A percentile compares a stretch with the other conserved stretches of the same genome.
Conservation (phyloP, 2,329 filamentous ascomycete genomes). For the Basipetospora sp. region DNA sequence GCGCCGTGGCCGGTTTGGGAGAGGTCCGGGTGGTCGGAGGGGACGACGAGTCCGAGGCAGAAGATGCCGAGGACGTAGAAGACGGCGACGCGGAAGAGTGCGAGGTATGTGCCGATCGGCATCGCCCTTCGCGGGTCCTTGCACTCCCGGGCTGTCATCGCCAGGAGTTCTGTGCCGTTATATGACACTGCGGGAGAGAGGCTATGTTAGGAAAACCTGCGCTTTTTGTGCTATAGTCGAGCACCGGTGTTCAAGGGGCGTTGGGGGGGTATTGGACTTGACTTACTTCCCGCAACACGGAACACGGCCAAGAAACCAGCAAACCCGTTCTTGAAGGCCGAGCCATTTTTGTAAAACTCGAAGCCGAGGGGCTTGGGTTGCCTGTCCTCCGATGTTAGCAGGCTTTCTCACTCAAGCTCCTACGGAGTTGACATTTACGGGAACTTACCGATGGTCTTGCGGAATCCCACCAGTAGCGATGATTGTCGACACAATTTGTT, state of each 20-base stretch:
- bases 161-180: conserved; percentile 30
- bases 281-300: conserved; percentile 23
- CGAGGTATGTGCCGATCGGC: conserved; percentile 36
- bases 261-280: neutral
- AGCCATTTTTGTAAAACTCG: conserved; percentile 33
- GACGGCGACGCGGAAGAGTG: conserved; percentile 38
- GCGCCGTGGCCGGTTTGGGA: conserved; percentile 13
- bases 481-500: too few species aligned
- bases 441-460: conserved; percentile 17
- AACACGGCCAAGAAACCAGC: conserved; percentile 29
- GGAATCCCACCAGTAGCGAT: conserved; percentile 35
- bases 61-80: conserved; percentile 39
- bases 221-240: neutral
- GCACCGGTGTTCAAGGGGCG: neutral
- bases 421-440: neutral
- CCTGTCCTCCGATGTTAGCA: neutral
- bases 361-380: conserved; percentile 15
- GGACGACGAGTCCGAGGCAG: conserved; percentile 35
- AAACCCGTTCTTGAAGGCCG: conserved; percentile 27
- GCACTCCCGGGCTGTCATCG: conserved; percentile 28
- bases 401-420: neutral
- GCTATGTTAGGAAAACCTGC: too few species aligned
- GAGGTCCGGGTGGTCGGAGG: conserved; percentile 26
- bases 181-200: conserved; percentile 18
- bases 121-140: conserved; percentile 32